Conservation (phyloP, 305 asterid species). For the Fraxinus greggii region DNA sequence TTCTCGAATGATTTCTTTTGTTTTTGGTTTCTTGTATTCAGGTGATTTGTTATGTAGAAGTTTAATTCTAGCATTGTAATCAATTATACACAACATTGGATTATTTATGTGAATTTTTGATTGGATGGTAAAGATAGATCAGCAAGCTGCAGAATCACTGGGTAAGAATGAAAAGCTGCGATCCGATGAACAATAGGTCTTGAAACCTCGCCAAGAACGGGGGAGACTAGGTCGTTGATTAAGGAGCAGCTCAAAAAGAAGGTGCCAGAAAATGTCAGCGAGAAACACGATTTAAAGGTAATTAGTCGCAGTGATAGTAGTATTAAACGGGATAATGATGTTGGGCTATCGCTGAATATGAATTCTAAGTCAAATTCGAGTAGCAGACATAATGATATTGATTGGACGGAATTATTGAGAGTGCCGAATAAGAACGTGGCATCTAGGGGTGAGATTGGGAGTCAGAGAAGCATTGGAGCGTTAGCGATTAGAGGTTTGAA, state of each 20-base stretch:
- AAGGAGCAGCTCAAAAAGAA: constrained; percentile 87
- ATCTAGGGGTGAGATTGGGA: constrained; percentile 28
- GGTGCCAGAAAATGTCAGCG: constrained; percentile 35
- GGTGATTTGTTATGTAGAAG: constrained; percentile 4
- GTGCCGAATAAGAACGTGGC: constrained; percentile 51
- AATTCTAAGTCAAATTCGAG: constrained; percentile 40
- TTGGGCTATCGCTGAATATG: constrained; percentile 28
- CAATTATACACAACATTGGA: not conserved
- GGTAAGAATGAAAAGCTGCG: constrained; percentile 63
- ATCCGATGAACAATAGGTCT: constrained; percentile 46
- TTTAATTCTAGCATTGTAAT: constrained; percentile 4
- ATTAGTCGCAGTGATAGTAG: constrained; percentile 40
- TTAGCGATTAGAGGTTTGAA: constrained; percentile 33
- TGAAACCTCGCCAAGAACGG: constrained; percentile 36
- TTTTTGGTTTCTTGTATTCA: constrained; percentile 7
- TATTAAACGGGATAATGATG: constrained; percentile 41
- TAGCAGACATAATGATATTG: constrained; percentile 60
- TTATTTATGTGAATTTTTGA: constrained; percentile 2
- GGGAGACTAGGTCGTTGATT: constrained; percentile 55
- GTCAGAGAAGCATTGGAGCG: constrained; percentile 40
- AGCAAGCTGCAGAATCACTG: constrained; percentile 95
- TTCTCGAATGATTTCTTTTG: not conserved
- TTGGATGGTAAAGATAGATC: constrained; percentile 67
- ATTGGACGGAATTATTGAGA: constrained; percentile 91
- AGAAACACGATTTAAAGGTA: constrained; percentile 33